A percentile compares a stretch with the other conserved stretches of the same genome.
These are phyloP conservation scores for Aureobasidium sp. DNA, from an alignment of 2,329 filamentous ascomycete species.

Conservation along the genomic window DNA sequence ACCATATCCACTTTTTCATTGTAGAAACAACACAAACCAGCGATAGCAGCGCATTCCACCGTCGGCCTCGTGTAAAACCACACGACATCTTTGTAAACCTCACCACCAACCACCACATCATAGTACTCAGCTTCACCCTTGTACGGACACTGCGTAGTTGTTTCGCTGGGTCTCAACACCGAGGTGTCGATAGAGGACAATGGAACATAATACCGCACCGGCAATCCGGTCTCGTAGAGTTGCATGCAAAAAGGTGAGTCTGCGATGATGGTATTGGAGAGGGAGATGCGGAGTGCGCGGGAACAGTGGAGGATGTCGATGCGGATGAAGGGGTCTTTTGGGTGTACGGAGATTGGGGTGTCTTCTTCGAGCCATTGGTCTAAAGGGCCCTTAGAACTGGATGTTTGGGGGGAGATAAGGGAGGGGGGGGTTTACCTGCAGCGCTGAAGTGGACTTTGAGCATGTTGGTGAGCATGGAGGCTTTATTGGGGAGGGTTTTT, in stretches of 20 bases:
- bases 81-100: conserved; percentile 42
- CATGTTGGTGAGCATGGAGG: background rate
- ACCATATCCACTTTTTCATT: conserved; percentile 60
- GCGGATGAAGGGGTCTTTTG: conserved; percentile 59
- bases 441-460: conserved; percentile 14
- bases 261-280: conserved; percentile 41
- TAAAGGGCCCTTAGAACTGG: background rate
- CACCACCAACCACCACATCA: conserved; percentile 40
- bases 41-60: conserved; percentile 46
- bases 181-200: conserved; percentile 36
- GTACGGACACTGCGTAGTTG: conserved; percentile 54
- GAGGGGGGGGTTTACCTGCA: conserved; percentile 14
- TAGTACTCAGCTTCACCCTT: conserved; percentile 60
- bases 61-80: conserved; percentile 56
- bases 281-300: conserved; percentile 43
- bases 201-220: conserved; percentile 51
- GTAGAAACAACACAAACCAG: conserved; percentile 51
- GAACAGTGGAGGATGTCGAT: conserved; percentile 51
- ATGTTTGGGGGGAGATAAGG: too few relatives aligned
- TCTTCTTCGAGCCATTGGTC: conserved; percentile 52
- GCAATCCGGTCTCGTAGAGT: conserved; percentile 52
- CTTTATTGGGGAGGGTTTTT: background rate
- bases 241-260: conserved; percentile 40
- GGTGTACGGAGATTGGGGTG: conserved; percentile 50
- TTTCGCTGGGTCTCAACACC: conserved; percentile 42